phyloP scores from a whole-genome alignment of 108 stramenopile genomes.

The Schizochytrium sp. region DNA sequence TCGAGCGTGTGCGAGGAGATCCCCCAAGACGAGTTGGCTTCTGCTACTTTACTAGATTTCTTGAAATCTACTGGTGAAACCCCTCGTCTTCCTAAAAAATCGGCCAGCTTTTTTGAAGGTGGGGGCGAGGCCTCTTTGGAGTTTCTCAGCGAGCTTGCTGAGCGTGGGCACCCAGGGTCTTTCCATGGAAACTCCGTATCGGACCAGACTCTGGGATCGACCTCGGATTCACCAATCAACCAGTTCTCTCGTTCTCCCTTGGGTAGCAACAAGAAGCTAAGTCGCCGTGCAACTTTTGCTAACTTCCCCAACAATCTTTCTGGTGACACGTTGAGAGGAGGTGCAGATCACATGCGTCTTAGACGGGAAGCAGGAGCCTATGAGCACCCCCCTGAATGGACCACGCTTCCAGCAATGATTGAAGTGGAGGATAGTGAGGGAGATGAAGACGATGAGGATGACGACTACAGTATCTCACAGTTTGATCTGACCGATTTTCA shows the following conservation, averaged over 20 bases:
- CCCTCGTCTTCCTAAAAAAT: constrained; percentile 3
- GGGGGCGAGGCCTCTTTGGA: neutral
- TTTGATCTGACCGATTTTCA: neutral
- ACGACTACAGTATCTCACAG: neutral
- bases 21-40: neutral
- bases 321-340: constrained; percentile 21
- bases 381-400: constrained; percentile 31
- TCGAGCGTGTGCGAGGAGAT: neutral
- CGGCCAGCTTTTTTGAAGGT: constrained; percentile 9
- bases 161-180: no score
- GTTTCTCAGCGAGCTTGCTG: neutral
- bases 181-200: no score
- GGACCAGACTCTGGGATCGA: no score
- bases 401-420: neutral
- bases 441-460: neutral
- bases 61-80: neutral
- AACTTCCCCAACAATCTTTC: constrained; percentile 31
- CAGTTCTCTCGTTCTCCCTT: neutral
- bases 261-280: constrained; percentile 1
- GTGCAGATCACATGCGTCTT: neutral
- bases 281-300: constrained; percentile 50
- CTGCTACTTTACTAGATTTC: neutral
- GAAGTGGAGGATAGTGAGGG: neutral
- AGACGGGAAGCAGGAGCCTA: constrained; percentile 8
- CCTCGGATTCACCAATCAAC: neutral